Evolutionary conservation across 768 basidiomycete species (phyloP).

Genomic region (Hypholoma fasciculare): DNA sequence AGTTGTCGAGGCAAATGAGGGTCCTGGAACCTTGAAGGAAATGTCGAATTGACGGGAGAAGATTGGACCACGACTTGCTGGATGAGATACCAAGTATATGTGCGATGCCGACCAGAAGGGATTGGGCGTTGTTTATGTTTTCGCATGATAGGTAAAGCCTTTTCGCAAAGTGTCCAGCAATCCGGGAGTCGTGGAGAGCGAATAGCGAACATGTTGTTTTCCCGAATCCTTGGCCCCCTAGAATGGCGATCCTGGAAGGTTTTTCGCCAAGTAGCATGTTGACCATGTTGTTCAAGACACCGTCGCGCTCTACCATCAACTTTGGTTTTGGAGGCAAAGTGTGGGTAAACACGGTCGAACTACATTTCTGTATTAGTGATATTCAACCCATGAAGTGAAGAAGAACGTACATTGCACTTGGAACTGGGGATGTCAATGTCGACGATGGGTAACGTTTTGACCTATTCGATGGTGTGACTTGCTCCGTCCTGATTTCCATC

Average conservation of each 20-base stretch:
- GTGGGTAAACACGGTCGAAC: neutral
- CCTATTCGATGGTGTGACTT: neutral
- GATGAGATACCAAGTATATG: conserved; percentile 1
- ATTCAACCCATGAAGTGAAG: neutral
- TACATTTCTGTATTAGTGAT: neutral
- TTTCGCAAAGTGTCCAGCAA: neutral
- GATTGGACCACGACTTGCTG: neutral
- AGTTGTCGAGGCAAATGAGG: conserved; percentile 1
- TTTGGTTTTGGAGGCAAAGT: neutral
- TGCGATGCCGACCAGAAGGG: conserved; percentile 1
- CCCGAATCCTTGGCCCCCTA: conserved; percentile 1
- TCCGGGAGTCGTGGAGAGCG: neutral
- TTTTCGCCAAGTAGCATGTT: neutral
- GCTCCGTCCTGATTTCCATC: neutral
- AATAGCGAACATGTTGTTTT: conserved; percentile 1
- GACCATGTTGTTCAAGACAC: neutral
- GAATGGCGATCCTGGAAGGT: neutral
- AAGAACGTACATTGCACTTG: neutral
- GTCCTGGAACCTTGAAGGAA: neutral
- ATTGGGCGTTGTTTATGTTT: neutral
- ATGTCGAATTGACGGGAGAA: neutral
- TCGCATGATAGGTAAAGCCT: conserved; percentile 4
- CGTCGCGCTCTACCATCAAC: neutral
- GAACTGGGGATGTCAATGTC: neutral
- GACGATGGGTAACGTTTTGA: too few species aligned